Conservation (phyloP, 2,329 filamentous ascomycete species). For the Pseudogymnoascus sp. region DNA sequence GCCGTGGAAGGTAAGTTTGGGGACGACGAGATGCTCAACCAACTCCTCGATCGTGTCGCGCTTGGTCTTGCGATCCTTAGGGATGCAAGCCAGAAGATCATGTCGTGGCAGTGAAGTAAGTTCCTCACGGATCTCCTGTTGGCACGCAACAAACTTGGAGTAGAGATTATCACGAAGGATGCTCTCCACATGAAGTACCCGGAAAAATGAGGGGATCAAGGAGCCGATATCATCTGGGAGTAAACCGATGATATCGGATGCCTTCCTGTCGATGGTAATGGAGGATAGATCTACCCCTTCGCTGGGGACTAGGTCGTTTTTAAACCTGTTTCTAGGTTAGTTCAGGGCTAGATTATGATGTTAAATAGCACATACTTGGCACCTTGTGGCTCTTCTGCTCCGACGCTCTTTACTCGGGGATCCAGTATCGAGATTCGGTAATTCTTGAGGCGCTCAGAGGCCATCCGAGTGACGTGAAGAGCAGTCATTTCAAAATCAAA, state of each 20-base stretch:
- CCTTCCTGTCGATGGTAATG: conserved; percentile 21
- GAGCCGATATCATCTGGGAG: conserved; percentile 29
- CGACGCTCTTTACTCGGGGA: background rate
- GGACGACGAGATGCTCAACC: conserved; percentile 30
- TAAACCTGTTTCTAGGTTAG: background rate
- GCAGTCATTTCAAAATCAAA: conserved; percentile 15
- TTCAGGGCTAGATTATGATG: background rate
- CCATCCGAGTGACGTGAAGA: conserved; percentile 12
- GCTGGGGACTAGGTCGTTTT: conserved; percentile 9
- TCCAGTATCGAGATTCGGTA: conserved; percentile 11
- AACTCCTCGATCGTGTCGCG: conserved; percentile 25
- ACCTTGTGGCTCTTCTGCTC: background rate
- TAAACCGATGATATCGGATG: conserved; percentile 27
- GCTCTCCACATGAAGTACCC: conserved; percentile 34
- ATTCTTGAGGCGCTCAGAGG: conserved; percentile 13
- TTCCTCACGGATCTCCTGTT: conserved; percentile 21
- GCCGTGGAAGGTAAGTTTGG: conserved; percentile 35
- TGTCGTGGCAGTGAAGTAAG: conserved; percentile 18
- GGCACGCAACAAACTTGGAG: conserved; percentile 25
- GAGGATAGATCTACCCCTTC: conserved; percentile 17
- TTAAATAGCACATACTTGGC: background rate
- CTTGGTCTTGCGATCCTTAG: background rate
- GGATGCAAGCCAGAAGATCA: conserved; percentile 17
- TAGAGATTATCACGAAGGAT: conserved; percentile 30
- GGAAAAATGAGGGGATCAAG: conserved; percentile 26